phyloP scores from a whole-genome alignment of 257 asterid genomes.

The Cruciata laevipes region DNA sequence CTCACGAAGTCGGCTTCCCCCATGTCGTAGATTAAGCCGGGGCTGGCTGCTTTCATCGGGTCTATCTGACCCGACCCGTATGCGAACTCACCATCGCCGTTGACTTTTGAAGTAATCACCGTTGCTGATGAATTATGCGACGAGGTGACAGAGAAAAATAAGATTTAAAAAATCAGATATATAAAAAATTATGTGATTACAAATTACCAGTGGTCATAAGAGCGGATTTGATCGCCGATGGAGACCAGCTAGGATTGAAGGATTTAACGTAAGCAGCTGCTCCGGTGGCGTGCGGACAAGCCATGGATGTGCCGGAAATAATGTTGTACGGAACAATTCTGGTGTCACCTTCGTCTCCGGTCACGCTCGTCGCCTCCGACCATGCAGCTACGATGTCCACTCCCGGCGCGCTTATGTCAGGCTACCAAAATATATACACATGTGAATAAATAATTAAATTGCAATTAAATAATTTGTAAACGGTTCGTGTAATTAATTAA shows the following conservation, averaged over 20 bases:
- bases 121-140: constrained; percentile 24
- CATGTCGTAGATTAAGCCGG: constrained; percentile 57
- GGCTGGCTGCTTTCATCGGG: constrained; percentile 46
- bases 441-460: no score
- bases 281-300: constrained; percentile 68
- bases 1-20: constrained; percentile 41
- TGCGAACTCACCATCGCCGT: constrained; percentile 52
- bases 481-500: neutral
- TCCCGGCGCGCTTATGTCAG: constrained; percentile 66
- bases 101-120: constrained; percentile 29
- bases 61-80: constrained; percentile 69
- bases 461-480: neutral
- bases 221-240: constrained; percentile 64
- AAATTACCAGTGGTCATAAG: constrained; percentile 57
- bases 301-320: constrained; percentile 60
- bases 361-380: constrained; percentile 40
- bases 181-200: neutral
- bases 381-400: constrained; percentile 72
- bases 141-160: neutral
- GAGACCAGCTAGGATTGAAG: constrained; percentile 61
- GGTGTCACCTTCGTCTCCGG: constrained; percentile 31
- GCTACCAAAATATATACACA: constrained; percentile 26
- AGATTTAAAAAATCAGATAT: no score
- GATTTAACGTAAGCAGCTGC: constrained; percentile 66
- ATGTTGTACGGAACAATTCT: constrained; percentile 47